Evolutionary conservation across 345 rosid species (phyloP).

Genomic region (Gossypium sturtianum): DNA sequence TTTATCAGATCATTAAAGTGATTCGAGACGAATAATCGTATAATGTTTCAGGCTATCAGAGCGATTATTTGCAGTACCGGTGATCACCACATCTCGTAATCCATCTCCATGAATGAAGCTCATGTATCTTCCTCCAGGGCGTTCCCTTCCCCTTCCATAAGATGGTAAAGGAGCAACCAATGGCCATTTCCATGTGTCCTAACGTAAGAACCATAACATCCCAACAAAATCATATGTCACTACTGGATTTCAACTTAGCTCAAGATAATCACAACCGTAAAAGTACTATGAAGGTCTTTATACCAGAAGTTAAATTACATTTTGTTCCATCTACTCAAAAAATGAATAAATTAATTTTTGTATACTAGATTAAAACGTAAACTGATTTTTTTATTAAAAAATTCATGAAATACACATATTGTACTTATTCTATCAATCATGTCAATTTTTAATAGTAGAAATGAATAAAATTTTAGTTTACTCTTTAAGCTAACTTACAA

Average conservation of each 20-base stretch:
- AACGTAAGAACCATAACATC: slow-evolving; percentile 6
- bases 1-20: too few species aligned
- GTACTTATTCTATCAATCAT: rapidly evolving
- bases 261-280: too few species aligned
- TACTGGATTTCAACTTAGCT: too few species aligned
- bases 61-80: slow-evolving; percentile 36
- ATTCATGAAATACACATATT: too few species aligned
- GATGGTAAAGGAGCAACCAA: slow-evolving; percentile 80
- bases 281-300: too few species aligned
- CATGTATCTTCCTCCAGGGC: slow-evolving; percentile 74
- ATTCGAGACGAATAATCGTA: background rate
- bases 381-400: too few species aligned
- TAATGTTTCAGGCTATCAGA: background rate
- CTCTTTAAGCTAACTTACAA: rapidly evolving
- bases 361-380: rapidly evolving
- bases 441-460: too few species aligned
- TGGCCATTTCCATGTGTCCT: slow-evolving; percentile 84
- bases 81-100: slow-evolving; percentile 71
- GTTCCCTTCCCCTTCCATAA: slow-evolving; percentile 97
- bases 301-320: too few species aligned
- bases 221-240: background rate
- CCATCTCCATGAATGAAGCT: slow-evolving; percentile 96
- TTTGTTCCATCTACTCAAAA: too few species aligned
- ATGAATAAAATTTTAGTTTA: rapidly evolving
- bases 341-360: too few species aligned